These are phyloP conservation scores for Sordaria brevicollis DNA, from an alignment of 495 filamentous ascomycete genomes.

Conservation along the genomic window DNA sequence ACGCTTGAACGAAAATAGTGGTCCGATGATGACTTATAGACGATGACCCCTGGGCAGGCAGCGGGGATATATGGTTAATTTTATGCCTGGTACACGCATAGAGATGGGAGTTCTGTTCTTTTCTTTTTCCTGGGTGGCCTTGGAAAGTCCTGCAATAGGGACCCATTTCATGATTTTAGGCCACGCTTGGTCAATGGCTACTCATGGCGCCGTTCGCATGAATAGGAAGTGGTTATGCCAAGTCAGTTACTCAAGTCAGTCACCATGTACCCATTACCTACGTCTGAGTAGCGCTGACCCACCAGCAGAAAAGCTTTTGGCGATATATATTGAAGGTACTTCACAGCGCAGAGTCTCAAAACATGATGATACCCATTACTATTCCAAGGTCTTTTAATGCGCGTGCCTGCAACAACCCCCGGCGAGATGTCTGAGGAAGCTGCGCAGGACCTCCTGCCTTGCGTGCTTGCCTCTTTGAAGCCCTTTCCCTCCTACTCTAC, in stretches of 20 bases:
- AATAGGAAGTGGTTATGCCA: not conserved
- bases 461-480: not conserved
- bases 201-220: not conserved
- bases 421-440: too few relatives aligned
- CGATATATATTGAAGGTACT: not conserved
- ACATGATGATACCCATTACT: not conserved
- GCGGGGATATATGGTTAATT: not conserved
- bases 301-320: not conserved
- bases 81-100: not conserved
- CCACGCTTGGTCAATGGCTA: not conserved
- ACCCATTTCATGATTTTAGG: not conserved
- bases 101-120: not conserved
- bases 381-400: too few relatives aligned
- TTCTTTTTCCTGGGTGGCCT: not conserved
- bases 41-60: not conserved
- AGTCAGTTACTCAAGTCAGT: not conserved
- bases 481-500: too few relatives aligned
- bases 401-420: too few relatives aligned
- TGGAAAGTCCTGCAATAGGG: not conserved
- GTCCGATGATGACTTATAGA: not conserved
- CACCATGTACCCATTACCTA: not conserved
- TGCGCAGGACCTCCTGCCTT: not conserved
- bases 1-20: slow-evolving; percentile 19
- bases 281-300: not conserved
- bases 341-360: not conserved